Evolutionary conservation across 2,329 filamentous ascomycete genomes (phyloP).

Genomic region (Diaporthe destruens): DNA sequence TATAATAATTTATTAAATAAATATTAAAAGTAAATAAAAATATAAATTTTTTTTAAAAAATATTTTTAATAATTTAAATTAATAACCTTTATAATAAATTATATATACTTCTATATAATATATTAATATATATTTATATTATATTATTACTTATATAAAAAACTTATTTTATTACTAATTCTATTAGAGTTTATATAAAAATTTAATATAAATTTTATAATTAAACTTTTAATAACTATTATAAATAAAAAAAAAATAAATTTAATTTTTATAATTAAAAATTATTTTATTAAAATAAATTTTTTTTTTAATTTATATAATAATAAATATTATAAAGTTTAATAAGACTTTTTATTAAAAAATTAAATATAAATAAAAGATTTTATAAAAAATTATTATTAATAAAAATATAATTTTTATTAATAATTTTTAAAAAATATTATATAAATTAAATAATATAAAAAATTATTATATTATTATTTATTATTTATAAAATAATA

Average conservation of each 20-base stretch:
- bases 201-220: neutral
- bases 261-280: neutral
- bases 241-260: neutral
- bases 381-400: neutral
- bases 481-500: neutral
- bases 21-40: neutral
- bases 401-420: neutral
- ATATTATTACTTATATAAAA: too few species aligned
- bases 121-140: neutral
- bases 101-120: neutral
- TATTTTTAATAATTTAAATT: neutral
- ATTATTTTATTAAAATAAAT: neutral
- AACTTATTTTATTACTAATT: neutral
- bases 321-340: neutral
- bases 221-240: neutral
- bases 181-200: neutral
- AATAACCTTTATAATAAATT: neutral
- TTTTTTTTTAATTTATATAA: neutral
- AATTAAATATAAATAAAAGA: neutral
- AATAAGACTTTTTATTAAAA: neutral
- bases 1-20: neutral
- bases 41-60: neutral
- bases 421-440: neutral
- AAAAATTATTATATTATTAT: neutral
- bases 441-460: neutral